Base-by-base conservation (phyloP, 1,284 basidiomycete species). In the Ustilago shanxiensis region DNA sequence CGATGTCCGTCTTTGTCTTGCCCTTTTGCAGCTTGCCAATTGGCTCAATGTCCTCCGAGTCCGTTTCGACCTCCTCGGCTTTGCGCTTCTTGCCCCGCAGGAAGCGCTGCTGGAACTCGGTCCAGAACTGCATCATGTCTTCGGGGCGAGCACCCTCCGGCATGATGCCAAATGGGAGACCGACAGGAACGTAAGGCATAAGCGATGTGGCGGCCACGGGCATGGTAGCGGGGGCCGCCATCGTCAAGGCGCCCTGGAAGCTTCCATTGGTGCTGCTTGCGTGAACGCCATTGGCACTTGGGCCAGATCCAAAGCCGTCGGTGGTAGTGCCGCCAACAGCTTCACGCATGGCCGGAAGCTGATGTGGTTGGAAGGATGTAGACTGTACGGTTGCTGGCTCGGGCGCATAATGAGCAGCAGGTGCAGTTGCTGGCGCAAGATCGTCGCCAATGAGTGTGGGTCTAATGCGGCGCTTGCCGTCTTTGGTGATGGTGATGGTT, bases 391-490 rank as follows among this genome's bases (percentile, higher is more conserved):
- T 26, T 24, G 37, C 49, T 3, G 72, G 56, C 51, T 59, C 59
- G 8, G 60, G 31, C 18, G 64, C 59, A 20, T 69, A 60, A 14
- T 72, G 64, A 35, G 49, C 20, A 16, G 35, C 31, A 8, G 58
- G 31, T 11, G 52, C 44, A 13, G 55, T 45, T 14, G 60, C 14
- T 9, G 67, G 56, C 9, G 35, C 52, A 16, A 60, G 22, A 35
- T 77, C 75, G 50, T 72, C 68, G 13, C 87, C 87, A 45, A 89
- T 82, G 71, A 88, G 88, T 1, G 88, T 89, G 0, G 92, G 89
- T 63, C 89, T 89, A 18, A 89, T 89, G 55, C 92, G 89, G 82
- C 92, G 92, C 87, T 93, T 93, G 60, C 87, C 90, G 39, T 87
- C 83, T 39, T 77, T 74, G 65, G 79, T 84, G 31, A 85, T 82